A percentile compares a stretch with the other conserved stretches of the same genome.
Evolutionary conservation across 2,329 filamentous ascomycete genomes (phyloP).

Genomic region (Ceratocystis cubensis): DNA sequence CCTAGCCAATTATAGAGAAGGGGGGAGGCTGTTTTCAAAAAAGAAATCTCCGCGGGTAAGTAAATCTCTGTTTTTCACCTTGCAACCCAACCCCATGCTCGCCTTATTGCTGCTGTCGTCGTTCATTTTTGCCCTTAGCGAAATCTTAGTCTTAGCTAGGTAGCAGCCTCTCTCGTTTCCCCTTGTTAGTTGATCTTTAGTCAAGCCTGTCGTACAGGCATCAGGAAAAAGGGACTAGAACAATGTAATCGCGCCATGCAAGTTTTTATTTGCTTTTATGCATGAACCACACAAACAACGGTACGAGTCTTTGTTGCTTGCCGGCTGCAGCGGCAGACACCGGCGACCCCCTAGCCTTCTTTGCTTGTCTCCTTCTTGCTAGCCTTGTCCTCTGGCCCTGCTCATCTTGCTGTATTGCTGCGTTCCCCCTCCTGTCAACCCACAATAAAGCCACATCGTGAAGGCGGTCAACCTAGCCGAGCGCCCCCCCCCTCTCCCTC

Average conservation of each 20-base stretch:
- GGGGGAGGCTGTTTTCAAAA: not conserved
- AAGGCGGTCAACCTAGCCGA: not conserved
- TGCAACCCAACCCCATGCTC: not conserved
- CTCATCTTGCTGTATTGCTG: not conserved
- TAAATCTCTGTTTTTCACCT: not conserved
- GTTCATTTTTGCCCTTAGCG: not conserved
- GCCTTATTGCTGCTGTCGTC: not conserved
- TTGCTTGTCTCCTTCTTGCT: not conserved
- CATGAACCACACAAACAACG: not conserved
- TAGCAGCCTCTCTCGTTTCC: no score
- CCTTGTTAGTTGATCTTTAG: not conserved
- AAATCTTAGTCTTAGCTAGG: no score
- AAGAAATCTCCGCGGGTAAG: not conserved
- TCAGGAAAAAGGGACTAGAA: not conserved
- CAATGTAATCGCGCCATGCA: not conserved
- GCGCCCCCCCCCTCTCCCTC: no score
- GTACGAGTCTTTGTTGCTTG: not conserved
- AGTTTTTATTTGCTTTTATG: constrained; percentile 1
- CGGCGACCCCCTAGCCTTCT: not conserved
- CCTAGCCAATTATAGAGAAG: not conserved
- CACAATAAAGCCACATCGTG: not conserved
- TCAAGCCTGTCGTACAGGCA: not conserved
- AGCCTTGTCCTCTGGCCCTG: not conserved
- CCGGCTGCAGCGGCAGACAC: no score
- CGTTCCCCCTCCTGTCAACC: not conserved